Evolutionary conservation across 2,329 filamentous ascomycete genomes (phyloP), one percentile per base, ranked within the genome.

Genomic region (Aspergillus aculeatus): DNA sequence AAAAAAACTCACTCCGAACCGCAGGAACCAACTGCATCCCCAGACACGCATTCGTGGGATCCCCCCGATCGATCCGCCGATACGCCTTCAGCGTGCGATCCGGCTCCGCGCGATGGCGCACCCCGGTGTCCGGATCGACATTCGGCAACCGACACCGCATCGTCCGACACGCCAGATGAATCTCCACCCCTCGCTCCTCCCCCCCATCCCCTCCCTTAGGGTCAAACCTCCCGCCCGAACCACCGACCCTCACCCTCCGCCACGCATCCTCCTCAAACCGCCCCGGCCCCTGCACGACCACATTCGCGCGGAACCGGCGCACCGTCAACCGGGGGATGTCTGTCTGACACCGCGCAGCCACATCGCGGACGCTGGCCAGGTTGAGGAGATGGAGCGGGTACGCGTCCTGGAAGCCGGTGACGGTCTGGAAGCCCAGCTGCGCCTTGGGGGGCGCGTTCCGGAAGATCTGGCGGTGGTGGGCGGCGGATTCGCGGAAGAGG

Each of bases 331-430:
- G 69, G 0, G 78, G 78, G 14, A 75, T 72, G 4, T 72, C 73
- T 6, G 66, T 63, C 24, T 63, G 67, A 5, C 85, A 76, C 12
- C 74, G 73, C 67, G 68, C 7, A 23, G 79, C 80, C 4, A 86
- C 75, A 26, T 84, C 79, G 5, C 78, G 80, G 12, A 86, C 77
- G 47, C 82, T 84, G 16, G 83, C 76, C 16, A 87, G 69, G 50
- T 80, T 84, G 50, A 86, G 71, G 4, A 87, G 74, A 55, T 86
- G 81, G 4, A 87, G 71, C 0, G 84, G 84, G 62, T 87, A 87
- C 1, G 84, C 82, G 64, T 87, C 85, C 44, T 81, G 79, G 69
- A 86, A 86, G 38, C 80, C 82, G 2, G 84, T 82, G 49, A 76
- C 69, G 6, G 82, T 77, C 57, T 84, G 79, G 66, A 84, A 85